Evolutionary conservation across 202 grass and related monocot genomes (phyloP).

Genomic region (Elaeis oleifera): DNA sequence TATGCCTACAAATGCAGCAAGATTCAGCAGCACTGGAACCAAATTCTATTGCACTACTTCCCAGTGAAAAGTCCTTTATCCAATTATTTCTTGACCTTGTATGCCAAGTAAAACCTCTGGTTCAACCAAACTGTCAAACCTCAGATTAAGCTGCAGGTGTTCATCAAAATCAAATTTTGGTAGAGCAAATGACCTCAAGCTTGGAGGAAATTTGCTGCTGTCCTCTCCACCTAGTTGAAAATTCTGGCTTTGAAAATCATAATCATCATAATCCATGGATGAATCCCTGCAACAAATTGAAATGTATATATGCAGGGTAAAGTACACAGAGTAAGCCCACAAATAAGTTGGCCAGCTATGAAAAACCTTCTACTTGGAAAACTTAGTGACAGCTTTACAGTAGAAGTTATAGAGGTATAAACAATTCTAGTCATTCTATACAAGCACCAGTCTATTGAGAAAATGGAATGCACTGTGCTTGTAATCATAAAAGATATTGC

Average conservation of each 20-base stretch:
- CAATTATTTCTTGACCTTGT: slow-evolving; percentile 61
- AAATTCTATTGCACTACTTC: slow-evolving; percentile 53
- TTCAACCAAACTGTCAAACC: slow-evolving; percentile 67
- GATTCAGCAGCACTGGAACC: slow-evolving; percentile 47
- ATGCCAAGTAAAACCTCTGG: slow-evolving; percentile 66
- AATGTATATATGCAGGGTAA: slow-evolving; percentile 5
- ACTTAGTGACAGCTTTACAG: too few relatives aligned
- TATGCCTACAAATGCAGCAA: slow-evolving; percentile 48
- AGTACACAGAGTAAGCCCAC: slow-evolving; percentile 18
- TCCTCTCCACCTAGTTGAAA: slow-evolving; percentile 75
- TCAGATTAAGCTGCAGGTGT: slow-evolving; percentile 59
- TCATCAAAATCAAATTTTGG: slow-evolving; percentile 88
- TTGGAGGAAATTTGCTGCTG: slow-evolving; percentile 53
- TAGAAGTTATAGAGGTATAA: too few relatives aligned
- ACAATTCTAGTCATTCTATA: too few relatives aligned
- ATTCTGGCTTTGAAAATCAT: slow-evolving; percentile 77
- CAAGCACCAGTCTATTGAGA: too few relatives aligned
- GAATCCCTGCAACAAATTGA: slow-evolving; percentile 41
- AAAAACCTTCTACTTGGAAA: too few relatives aligned
- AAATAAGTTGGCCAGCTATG: slow-evolving; percentile 4
- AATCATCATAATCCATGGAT: slow-evolving; percentile 98
- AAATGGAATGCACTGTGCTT: too few relatives aligned
- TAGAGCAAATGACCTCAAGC: slow-evolving; percentile 56
- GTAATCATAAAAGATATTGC: too few relatives aligned
- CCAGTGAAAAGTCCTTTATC: slow-evolving; percentile 77